Evolutionary conservation across 2,329 filamentous ascomycete species (phyloP), one percentile per base, ranked within the genome.

Genomic region (Hypoxylon sp.): DNA sequence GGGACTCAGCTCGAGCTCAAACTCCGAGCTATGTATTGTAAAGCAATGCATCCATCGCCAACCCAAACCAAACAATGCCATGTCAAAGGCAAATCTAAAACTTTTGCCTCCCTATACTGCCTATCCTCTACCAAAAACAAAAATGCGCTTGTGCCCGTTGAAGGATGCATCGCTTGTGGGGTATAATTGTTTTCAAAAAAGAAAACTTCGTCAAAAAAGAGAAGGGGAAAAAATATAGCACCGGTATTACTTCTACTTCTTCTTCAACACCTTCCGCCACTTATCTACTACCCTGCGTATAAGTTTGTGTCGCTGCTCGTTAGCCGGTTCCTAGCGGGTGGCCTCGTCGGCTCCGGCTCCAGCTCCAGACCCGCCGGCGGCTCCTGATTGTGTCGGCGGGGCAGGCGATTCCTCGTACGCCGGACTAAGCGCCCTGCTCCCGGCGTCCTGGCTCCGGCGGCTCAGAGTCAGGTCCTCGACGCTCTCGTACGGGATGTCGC

Each of bases 401-500:
- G 63, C 31, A 19, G 39, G 39, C 9, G n/a, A 55, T 26, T 65
- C 70, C 17, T 65, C 66, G n/a, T 71, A 67, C n/a, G 66, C 59
- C 10, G 69, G 69, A 44, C 69, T 71, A 39, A 46, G 50, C 10
- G 55, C 67, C 37, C 69, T 48, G 35, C 24, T 39, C 24, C 46
- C 33, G 8, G 42, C 33, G 26, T 67, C 70, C 35, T 59, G 66
- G 52, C 62, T 69, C 11, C 33, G 24, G 1, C 62, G 67, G 52
- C 33, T 59, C 2, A 73, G 53, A 1, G 42, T 57, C 8, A 73
- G 42, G 39, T 70, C 64, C 42, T 71, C 69, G 22, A 73, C 55
- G 39, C 59, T 69, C 17, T 69, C 65, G 60, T 67, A 71, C 10
- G 67, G 59, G 19, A 70, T 63, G 54, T 66, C 51, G 51, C 58